phyloP scores from a whole-genome alignment of 805 yeast genomes.

The Candida maesae region DNA sequence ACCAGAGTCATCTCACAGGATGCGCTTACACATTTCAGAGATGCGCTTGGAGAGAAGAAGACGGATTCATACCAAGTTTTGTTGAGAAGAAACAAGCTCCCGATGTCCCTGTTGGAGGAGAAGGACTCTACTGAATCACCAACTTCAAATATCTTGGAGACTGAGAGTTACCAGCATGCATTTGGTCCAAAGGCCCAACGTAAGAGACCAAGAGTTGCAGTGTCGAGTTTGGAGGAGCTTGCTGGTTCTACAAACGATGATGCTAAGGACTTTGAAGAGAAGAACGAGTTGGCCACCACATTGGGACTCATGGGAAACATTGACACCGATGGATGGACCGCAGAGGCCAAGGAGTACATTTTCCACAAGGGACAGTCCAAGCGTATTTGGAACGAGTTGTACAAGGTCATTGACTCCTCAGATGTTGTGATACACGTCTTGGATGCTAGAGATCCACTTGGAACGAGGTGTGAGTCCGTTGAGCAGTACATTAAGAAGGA shows the following conservation, averaged over 20 bases:
- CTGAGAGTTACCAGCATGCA: conserved; percentile 75
- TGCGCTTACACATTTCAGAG: conserved; percentile 90
- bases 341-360: conserved; percentile 92
- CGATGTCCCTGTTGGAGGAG: conserved; percentile 93
- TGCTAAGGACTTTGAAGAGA: conserved; percentile 61
- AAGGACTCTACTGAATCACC: conserved; percentile 76
- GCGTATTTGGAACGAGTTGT: conserved; percentile 97
- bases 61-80: conserved; percentile 83
- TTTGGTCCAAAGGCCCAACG: conserved; percentile 96
- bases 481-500: conserved; percentile 91
- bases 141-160: conserved; percentile 75
- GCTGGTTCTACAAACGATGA: conserved; percentile 56
- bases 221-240: conserved; percentile 75
- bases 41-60: conserved; percentile 84
- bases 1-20: conserved; percentile 97
- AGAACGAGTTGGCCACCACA: conserved; percentile 68
- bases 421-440: conserved; percentile 95
- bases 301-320: conserved; percentile 73
- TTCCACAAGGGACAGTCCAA: conserved; percentile 97
- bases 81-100: conserved; percentile 83
- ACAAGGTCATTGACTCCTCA: conserved; percentile 95
- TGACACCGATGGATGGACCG: conserved; percentile 74
- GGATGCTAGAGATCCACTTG: conserved; percentile 97
- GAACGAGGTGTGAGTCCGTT: conserved; percentile 90
- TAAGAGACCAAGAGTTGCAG: conserved; percentile 80